phyloP scores from a whole-genome alignment of 2,329 filamentous ascomycete species.

The Aspergillus neoniger region DNA sequence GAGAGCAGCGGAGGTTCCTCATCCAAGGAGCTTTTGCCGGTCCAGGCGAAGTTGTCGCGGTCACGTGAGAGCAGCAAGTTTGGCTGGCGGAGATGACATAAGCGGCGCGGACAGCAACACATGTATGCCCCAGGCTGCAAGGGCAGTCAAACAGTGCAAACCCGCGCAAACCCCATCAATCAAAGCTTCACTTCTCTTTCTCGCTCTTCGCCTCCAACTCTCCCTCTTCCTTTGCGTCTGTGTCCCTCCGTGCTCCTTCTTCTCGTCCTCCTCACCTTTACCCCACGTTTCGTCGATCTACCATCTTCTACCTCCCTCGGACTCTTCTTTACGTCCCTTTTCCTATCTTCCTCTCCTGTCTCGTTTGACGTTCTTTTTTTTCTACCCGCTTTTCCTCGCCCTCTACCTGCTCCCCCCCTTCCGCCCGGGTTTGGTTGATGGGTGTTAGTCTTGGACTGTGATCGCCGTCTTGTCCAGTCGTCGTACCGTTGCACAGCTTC shows the following conservation, averaged over 20 bases:
- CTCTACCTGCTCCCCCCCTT: slow-evolving; percentile 23
- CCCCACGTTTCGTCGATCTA: slow-evolving; percentile 13
- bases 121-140: background rate
- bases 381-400: slow-evolving; percentile 10
- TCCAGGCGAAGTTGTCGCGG: slow-evolving; percentile 16
- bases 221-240: slow-evolving; percentile 23
- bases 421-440: slow-evolving; percentile 20
- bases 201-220: slow-evolving; percentile 22
- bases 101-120: slow-evolving; percentile 1
- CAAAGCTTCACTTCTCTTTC: slow-evolving; percentile 27
- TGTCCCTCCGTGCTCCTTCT: slow-evolving; percentile 17
- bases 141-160: slow-evolving; percentile 26
- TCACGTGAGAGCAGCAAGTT: slow-evolving; percentile 23
- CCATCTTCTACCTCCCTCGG: slow-evolving; percentile 16
- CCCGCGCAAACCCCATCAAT: slow-evolving; percentile 22
- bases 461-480: slow-evolving; percentile 20
- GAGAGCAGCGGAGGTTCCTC: slow-evolving; percentile 22
- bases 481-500: slow-evolving; percentile 24
- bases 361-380: slow-evolving; percentile 4
- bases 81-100: slow-evolving; percentile 22
- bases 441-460: slow-evolving; percentile 16
- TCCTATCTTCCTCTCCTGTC: slow-evolving; percentile 3
- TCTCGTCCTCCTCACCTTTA: slow-evolving; percentile 18
- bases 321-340: slow-evolving; percentile 12
- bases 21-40: slow-evolving; percentile 27